phyloP scores from a whole-genome alignment of 2,329 filamentous ascomycete genomes.

The Colletotrichum neosansevieriae region DNA sequence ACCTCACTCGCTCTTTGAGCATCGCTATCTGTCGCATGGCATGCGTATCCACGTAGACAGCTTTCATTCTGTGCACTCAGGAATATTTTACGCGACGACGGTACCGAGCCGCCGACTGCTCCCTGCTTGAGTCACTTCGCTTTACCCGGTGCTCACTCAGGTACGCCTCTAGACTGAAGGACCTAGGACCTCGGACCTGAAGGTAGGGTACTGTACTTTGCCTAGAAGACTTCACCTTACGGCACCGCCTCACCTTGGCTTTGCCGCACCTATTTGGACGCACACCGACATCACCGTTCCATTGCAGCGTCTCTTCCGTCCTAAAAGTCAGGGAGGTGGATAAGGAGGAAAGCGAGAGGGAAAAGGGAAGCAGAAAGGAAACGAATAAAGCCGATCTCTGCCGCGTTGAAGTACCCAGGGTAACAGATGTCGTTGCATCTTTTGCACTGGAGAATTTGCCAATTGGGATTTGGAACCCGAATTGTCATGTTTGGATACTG shows the following conservation, averaged over 20 bases:
- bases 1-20: no score
- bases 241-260: neutral
- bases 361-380: neutral
- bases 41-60: neutral
- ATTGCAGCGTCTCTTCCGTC: conserved; percentile 11
- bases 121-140: no score
- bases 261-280: neutral
- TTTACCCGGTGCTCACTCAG: neutral
- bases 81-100: neutral
- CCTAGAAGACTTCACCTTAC: neutral
- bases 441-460: neutral
- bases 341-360: neutral
- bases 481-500: conserved; percentile 3
- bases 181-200: no score
- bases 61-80: neutral
- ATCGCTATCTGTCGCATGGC: no score
- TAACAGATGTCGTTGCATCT: neutral
- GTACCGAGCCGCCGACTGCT: conserved; percentile 8
- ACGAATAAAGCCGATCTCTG: neutral
- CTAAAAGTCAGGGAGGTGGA: neutral
- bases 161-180: neutral
- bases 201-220: neutral
- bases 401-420: neutral
- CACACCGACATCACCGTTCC: conserved; percentile 7
- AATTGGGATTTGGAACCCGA: conserved; percentile 4